Evolutionary conservation across 176 grass and related monocot genomes (phyloP), one percentile per base, ranked within the genome.

Genomic region (Phragmites australis): DNA sequence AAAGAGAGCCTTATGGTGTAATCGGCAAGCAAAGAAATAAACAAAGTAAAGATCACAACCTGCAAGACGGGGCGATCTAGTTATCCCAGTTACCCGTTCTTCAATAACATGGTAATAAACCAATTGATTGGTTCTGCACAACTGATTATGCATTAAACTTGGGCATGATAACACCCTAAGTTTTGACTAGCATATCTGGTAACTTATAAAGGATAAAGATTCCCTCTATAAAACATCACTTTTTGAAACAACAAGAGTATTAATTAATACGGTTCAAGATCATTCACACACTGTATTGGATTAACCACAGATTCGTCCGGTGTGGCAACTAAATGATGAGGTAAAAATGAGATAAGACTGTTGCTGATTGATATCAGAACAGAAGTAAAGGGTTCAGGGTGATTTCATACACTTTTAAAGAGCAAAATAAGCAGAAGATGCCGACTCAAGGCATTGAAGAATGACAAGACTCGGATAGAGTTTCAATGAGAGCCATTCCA

Each of bases 311-410:
- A 40, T 68, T 30, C 41, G n/a, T 45, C 47, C 74, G 21, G 5
- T 47, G 16, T 81, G 76, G 22, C 19, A 21, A 45, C 58, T 68
- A 17, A 74, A 86, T 75, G 48, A 78, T 78, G 44, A 73, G 37
- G 8, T 49, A 21, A 21, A 65, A 57, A 70, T 82, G 57, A 69
- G 48, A 76, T 48, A 10, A 61, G 8, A 62, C 27, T 55, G 9
- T 58, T 61, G 39, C 1, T 42, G 41, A 30, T 63, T 78, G 19
- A 68, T 83, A 63, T 40, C 54, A 89, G 75, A 68, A 69, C 25
- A 78, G 40, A 5, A 82, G 44, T 26, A 54, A 61, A 30, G 37
- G 55, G 25, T 13, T 74, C 26, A 70, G 34, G 79, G 11, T 72
- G 25, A 84, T 72, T 42, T 44, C 34, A 55, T 78, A 22, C 6